Base-by-base conservation (phyloP, 306 rosid genomes). In the Quercus ilex region DNA sequence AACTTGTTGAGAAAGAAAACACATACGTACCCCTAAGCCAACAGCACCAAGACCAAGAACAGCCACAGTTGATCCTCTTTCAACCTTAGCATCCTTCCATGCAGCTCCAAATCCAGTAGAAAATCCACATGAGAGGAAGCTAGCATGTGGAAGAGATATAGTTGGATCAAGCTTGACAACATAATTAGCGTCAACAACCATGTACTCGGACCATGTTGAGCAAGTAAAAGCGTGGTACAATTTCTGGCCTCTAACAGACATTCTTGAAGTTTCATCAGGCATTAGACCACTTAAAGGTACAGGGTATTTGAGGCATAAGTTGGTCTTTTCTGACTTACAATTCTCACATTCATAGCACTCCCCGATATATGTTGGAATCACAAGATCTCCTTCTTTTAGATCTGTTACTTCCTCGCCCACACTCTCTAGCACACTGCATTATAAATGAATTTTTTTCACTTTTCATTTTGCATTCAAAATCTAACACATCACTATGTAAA, bases 91-190 rank as follows among this genome's bases (percentile, higher is more conserved):
- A 43, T 68, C 79, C 81, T 83, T 81, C 87, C 89, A 86, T 56
- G 82, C 75, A 52, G 80, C 85, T 2, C 87, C 89, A 31, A 77
- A 80, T 4, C 87, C 87, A 25, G 83, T 74, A 3, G 89, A 78
- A 62, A 86, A 86, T 17, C 89, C 87, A 72, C 89, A 86, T 0
- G 87, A 78, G 79, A 86, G 59, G 69, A 86, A 78, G 75, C 85
- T 75, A 9, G 85, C 87, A 12, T 74, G 83, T 41, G 79, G 62
- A 3, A 70, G 73, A 55, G 67, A 5, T 59, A 73, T 10, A 11
- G 69, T 56, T 2, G 77, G 71, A 41, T 69, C 79, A 49, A 86
- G 38, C 52, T 80, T 86, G 55, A 43, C 7, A 18, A 82, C 59
- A 59, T 67, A 86, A 9, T 55, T 69, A 23, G 56, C 81, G 26